Evolutionary conservation across 257 asterid genomes (phyloP), one percentile per base, ranked within the genome.

Genomic region (Phtheirospermum japonicum): DNA sequence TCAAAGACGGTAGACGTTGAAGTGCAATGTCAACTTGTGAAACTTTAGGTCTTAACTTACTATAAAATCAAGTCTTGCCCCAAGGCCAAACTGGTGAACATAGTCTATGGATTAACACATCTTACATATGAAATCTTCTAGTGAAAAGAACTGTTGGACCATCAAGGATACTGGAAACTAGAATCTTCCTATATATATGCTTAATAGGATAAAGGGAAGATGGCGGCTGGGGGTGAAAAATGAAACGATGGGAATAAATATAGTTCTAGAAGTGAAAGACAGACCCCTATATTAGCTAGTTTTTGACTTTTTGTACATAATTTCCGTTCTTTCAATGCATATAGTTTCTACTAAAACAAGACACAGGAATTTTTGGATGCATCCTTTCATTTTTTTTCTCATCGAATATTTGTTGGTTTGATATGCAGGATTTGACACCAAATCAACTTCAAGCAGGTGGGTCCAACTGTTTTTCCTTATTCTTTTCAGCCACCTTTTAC

Each of bases 401-500:
- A 30, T 37, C 68, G 49, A 67, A 66, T 54, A 11, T 57, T 42
- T 66, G 40, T 59, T 52, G 34, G 52, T 74, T 26, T 77, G 34
- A 37, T 75, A 72, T 66, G 58, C 86, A 93, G 99, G 99, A 93
- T 71, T 75, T 93, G 81, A 79, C 99, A 18, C 99, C 99, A 32
- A 85, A 81, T 80, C 90, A 87, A 69, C 96, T 93, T 71, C 99
- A 93, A 79, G 91, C 90, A 52, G 99, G 99, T 87, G 66, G 61
- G 91, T 67, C 71, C 54, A 17, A 51, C 63, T 46, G 26, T 39
- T 69, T 50, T 50, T 4, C 57, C 56, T 43, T 30, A n/a, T n/a
- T n/a, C n/a, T 40, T 45, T 66, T 45, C 59, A 32, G 37, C 40
- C 37, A 36, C 45, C 4, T 49, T 70, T 45, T 28, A 54, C 13